phyloP scores from a whole-genome alignment of 805 yeast genomes.

The Komagataella kurtzmanii region DNA sequence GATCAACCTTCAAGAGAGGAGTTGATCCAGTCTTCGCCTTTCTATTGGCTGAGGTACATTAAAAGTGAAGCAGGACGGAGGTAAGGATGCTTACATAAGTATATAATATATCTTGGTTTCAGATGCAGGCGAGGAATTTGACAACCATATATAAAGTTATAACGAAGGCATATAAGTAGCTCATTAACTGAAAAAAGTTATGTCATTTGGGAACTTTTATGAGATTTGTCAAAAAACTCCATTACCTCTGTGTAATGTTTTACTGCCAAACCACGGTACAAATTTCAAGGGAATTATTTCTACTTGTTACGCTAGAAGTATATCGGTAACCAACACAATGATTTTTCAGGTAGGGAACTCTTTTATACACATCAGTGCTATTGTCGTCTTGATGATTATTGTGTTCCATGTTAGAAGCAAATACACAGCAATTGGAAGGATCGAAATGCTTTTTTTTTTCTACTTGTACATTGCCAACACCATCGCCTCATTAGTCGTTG shows the following conservation, averaged over 20 bases:
- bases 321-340: conserved; percentile 81
- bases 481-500: conserved; percentile 62
- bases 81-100: neutral
- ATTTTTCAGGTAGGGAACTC: conserved; percentile 85
- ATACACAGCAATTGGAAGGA: conserved; percentile 90
- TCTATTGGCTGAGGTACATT: neutral
- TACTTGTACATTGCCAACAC: conserved; percentile 44
- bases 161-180: neutral
- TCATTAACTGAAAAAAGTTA: conserved; percentile 8
- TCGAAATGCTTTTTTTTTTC: conserved; percentile 70
- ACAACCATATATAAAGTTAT: neutral
- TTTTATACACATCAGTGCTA: conserved; percentile 67
- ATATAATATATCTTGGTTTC: neutral
- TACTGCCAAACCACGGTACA: conserved; percentile 32
- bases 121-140: neutral
- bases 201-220: conserved; percentile 59
- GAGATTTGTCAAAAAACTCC: conserved; percentile 54
- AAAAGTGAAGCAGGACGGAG: neutral
- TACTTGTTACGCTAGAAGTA: conserved; percentile 72
- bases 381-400: conserved; percentile 53
- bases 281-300: conserved; percentile 55
- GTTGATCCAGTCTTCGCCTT: neutral
- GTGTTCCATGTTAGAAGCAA: conserved; percentile 68
- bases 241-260: conserved; percentile 68
- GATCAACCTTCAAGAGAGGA: neutral